A percentile compares a stretch with the other conserved stretches of the same genome.
Conservation (phyloP, 495 filamentous ascomycete species). For the Hypoxylon trugodes region DNA sequence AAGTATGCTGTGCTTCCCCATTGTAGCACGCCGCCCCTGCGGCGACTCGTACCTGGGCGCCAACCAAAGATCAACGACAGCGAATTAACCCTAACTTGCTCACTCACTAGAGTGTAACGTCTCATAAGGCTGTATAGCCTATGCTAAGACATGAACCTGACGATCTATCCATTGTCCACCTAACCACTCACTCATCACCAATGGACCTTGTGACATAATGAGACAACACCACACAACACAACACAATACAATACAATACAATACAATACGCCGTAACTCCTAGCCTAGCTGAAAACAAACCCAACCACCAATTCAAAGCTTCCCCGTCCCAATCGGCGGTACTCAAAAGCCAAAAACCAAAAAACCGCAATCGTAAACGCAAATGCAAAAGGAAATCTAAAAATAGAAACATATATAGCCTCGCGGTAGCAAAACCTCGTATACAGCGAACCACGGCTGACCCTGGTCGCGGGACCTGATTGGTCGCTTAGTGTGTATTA, state of each 20-base stretch:
- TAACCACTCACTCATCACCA: neutral
- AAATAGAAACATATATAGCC: conserved; percentile 38
- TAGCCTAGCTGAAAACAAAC: neutral
- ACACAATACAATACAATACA: neutral
- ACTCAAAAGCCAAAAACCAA: too few relatives aligned
- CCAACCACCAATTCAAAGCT: too few relatives aligned
- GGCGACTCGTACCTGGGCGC: conserved; percentile 9
- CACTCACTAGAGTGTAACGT: conserved; percentile 28
- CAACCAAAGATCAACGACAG: too few relatives aligned
- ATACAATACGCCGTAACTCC: neutral
- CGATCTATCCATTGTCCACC: too few relatives aligned
- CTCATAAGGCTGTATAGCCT: conserved; percentile 34
- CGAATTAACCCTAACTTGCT: too few relatives aligned
- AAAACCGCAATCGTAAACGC: too few relatives aligned
- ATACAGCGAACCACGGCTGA: conserved; percentile 32
- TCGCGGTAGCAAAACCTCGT: conserved; percentile 40
- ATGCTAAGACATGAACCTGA: too few relatives aligned
- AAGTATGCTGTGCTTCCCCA: neutral
- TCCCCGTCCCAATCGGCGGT: neutral
- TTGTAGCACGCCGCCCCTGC: neutral
- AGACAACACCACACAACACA: conserved; percentile 10
- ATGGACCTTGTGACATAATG: conserved; percentile 9
- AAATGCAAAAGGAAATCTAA: conserved; percentile 17
- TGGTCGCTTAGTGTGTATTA: conserved; percentile 12
- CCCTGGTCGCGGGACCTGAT: conserved; percentile 17